Conservation (phyloP, 2,329 filamentous ascomycete species). For the Chaetomium globosum region DNA sequence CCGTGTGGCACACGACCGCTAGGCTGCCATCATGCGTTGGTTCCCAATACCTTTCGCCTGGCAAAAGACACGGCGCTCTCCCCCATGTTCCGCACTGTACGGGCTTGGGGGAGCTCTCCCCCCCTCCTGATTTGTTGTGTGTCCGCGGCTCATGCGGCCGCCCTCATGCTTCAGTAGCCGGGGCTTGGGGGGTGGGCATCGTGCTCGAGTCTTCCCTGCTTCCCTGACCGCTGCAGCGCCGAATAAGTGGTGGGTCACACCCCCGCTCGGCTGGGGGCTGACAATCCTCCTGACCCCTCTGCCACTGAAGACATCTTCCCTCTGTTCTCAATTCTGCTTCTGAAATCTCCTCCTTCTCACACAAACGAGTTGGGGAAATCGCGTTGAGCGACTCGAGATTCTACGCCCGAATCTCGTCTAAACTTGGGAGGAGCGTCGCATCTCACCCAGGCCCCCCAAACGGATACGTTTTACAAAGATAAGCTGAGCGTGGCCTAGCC, state of each 20-base stretch:
- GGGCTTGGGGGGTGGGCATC: conserved; percentile 11
- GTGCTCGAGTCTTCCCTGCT: conserved; percentile 21
- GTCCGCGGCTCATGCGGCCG: conserved; percentile 28
- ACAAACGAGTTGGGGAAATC: neutral
- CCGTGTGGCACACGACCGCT: conserved; percentile 28
- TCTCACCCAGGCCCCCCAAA: neutral
- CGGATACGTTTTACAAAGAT: neutral
- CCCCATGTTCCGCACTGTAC: conserved; percentile 25
- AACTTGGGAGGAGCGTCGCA: neutral
- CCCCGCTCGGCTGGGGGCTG: conserved; percentile 36
- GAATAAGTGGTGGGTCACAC: conserved; percentile 39
- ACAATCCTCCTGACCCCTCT: conserved; percentile 36
- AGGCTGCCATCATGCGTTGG: conserved; percentile 26
- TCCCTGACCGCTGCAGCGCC: conserved; percentile 26
- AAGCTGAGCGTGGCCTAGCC: neutral
- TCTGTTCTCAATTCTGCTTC: conserved; percentile 5
- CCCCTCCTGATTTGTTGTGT: conserved; percentile 26
- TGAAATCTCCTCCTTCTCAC: conserved; percentile 8
- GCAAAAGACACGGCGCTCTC: conserved; percentile 2
- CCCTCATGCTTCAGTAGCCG: conserved; percentile 26
- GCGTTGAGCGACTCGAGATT: neutral
- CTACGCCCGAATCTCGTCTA: neutral
- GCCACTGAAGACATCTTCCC: conserved; percentile 25
- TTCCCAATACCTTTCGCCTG: conserved; percentile 22
- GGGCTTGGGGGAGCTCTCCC: conserved; percentile 8